A percentile compares a stretch with the other conserved stretches of the same genome.
These are phyloP conservation scores for Sclerotinia nivalis DNA, from an alignment of 2,329 filamentous ascomycete genomes.

Conservation along the genomic window DNA sequence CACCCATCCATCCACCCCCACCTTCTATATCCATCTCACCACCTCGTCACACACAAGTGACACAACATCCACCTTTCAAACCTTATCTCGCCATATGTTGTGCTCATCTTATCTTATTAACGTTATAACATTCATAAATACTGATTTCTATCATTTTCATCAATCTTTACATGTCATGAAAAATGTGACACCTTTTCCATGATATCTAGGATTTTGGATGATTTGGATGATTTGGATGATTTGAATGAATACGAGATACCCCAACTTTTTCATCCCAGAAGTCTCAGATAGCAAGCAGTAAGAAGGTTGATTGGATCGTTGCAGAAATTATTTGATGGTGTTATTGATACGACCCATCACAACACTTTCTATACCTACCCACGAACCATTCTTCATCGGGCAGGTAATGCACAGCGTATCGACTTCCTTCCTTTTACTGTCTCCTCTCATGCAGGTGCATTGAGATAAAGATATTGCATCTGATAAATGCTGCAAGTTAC, in stretches of 20 bases:
- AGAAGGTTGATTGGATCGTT: background rate
- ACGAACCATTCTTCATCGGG: conserved; percentile 16
- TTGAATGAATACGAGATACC: conserved; percentile 1
- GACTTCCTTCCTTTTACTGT: conserved; percentile 18
- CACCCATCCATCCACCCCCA: background rate
- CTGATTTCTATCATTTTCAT: too few relatives aligned
- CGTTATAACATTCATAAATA: background rate
- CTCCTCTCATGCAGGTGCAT: background rate
- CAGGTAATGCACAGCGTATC: conserved; percentile 17
- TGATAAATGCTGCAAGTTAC: conserved; percentile 13
- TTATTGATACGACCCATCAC: background rate
- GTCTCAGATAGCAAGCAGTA: conserved; percentile 3
- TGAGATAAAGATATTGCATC: conserved; percentile 8
- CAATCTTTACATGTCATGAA: background rate
- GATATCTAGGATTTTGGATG: too few relatives aligned
- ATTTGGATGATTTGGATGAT: background rate
- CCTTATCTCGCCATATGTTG: background rate
- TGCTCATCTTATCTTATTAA: background rate
- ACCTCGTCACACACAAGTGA: background rate
- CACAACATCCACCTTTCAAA: background rate
- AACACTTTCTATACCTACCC: background rate
- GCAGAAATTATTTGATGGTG: conserved; percentile 6
- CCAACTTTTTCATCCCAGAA: background rate
- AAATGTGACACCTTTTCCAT: background rate
- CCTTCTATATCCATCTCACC: background rate